Evolutionary conservation across 2,329 filamentous ascomycete genomes (phyloP), one percentile per base, ranked within the genome.

Genomic region (Alternaria consortialis): DNA sequence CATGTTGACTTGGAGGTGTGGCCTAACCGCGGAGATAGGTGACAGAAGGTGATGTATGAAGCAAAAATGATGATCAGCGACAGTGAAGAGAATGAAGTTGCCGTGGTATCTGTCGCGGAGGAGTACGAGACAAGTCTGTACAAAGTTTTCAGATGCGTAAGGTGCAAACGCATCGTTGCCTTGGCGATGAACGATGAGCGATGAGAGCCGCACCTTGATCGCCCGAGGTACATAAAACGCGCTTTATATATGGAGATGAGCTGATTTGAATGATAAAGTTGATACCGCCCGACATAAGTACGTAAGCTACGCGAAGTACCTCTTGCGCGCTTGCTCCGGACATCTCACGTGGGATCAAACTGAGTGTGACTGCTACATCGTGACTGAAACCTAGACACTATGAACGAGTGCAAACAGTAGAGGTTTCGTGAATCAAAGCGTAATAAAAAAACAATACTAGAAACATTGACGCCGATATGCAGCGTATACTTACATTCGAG

Each of bases 181-280:
- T 42, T 8, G 39, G 39, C 39, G 20, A 42, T 42, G 12, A 42
- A 3, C 17, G 39, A 13, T 13, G 39, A 25, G 2, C 39, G 11
- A 25, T 42, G 39, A 25, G 12, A 13, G 7, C 39, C 20, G 39
- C 39, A 40, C 9, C 17, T 23, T 40, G 2, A 40, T 17, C 17
- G 17, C 17, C 3, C 5, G 5, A 7, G 4, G 6, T 15, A 25
- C 6, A 2, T 6, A 12, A 3, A 42, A 42, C 20, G 20, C 6
- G 12, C 20, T 1, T 42, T 15, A 12, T 42, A 15, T 8, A 4
- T 15, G 15, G 20, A 15, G 6, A 25, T 5, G 1, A 25, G 12
- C 13, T 5, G 20, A 25, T 0, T 1, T 4, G 7, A 7, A 8
- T 2, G 5, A 29, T 15, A 42, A 15, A 3, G 4, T 1, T 6